Base-by-base conservation (phyloP, 345 rosid genomes). In the Salix viminalis region DNA sequence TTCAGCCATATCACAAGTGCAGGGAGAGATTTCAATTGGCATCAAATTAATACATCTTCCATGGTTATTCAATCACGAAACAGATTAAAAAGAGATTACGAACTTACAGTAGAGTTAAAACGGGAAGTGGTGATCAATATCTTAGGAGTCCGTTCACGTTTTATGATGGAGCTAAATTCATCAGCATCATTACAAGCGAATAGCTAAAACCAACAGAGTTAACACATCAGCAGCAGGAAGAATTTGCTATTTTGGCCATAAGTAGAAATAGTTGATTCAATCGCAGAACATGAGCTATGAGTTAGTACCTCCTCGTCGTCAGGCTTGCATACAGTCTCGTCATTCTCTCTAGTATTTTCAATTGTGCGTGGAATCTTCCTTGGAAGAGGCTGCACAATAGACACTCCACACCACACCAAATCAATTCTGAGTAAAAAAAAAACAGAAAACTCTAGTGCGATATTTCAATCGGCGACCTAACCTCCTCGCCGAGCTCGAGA, bases 401-500 rank as follows among this genome's bases (percentile, higher is more conserved):
- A 36, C 6, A 36, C 7, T 36, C 7, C 44, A 18, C 16, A 71
- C 26, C 41, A 52, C 56, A 52, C 1, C 34, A 66, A 75, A 6
- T 52, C 42, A 62, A 30, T 15, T 62, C 24, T 30, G 19, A 34
- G n/a, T 8, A 34, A 67, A 68, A 26, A 24, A 24, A 24, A 56
- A 19, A 48, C 4, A 39, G 13, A 72, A 54, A 56, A 18, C 14
- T 13, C 15, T n/a, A 9, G 23, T 3, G 64, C 28, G 2, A n/a
- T 58, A 58, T 23, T 66, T 5, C 23, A 16, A 21, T 34, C 2
- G 37, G 23, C 26, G 32, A 50, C 18, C 11, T 10, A 13, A 94
- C 99, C 97, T 96, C 98, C 72, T 93, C 95, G 18, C 99, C 99
- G 65, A 96, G 97, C 84, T 92, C 97, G 15, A 94, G 78, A 67